Conservation (phyloP, 108 stramenopile genomes). For the Stephanodiscus triporus region DNA sequence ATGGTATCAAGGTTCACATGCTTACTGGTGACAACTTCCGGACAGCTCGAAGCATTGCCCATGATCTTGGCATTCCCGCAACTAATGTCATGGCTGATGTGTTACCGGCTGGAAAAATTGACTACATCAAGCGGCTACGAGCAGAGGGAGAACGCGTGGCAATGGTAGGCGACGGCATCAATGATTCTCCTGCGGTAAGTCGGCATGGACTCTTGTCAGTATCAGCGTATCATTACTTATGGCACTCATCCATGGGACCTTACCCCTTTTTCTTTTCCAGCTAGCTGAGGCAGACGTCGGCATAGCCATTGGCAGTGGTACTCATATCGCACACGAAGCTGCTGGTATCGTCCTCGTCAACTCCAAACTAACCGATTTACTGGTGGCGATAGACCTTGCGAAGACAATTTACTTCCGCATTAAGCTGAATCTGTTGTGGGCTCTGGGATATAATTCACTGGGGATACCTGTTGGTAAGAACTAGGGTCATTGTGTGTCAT, state of each 20-base stretch:
- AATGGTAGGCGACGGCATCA: slow-evolving; percentile 91
- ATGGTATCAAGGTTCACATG: slow-evolving; percentile 77
- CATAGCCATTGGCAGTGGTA: slow-evolving; percentile 86
- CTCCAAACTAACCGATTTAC: slow-evolving; percentile 69
- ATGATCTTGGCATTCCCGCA: slow-evolving; percentile 67
- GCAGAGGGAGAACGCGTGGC: slow-evolving; percentile 71
- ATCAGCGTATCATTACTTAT: not conserved
- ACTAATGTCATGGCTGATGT: slow-evolving; percentile 85
- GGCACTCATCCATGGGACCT: slow-evolving; percentile 34
- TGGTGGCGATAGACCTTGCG: slow-evolving; percentile 76
- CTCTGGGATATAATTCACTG: slow-evolving; percentile 83
- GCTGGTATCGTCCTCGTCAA: slow-evolving; percentile 87
- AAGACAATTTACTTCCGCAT: slow-evolving; percentile 76
- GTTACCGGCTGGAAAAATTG: slow-evolving; percentile 84
- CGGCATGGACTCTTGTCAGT: not conserved
- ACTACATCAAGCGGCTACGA: slow-evolving; percentile 72
- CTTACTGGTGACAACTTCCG: slow-evolving; percentile 80
- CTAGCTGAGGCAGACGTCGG: slow-evolving; percentile 91
- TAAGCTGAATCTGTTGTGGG: slow-evolving; percentile 83
- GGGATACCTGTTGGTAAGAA: slow-evolving; percentile 86
- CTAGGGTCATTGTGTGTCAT: too few relatives aligned
- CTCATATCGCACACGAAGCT: slow-evolving; percentile 87
- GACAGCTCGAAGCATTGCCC: slow-evolving; percentile 75
- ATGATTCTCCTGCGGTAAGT: slow-evolving; percentile 52
- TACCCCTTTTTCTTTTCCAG: not conserved